phyloP scores from a whole-genome alignment of 495 filamentous ascomycete genomes.

The Venustampulla echinocandica region DNA sequence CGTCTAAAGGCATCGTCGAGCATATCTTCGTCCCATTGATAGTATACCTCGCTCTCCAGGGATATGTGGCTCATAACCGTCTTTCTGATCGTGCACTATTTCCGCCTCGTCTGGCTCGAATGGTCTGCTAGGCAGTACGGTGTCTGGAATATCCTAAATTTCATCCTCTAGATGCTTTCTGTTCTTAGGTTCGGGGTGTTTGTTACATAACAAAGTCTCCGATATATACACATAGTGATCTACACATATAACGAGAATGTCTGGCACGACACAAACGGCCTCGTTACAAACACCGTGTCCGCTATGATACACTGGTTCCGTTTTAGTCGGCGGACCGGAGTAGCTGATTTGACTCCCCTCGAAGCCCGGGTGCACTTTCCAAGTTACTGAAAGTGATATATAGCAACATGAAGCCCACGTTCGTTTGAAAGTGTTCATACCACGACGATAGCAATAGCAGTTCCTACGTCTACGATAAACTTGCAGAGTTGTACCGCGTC shows the following conservation, averaged over 20 bases:
- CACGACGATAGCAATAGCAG: not conserved
- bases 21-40: constrained; percentile 2
- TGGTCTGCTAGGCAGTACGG: constrained; percentile 3
- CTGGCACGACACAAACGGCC: too few relatives aligned
- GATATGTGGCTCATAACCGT: constrained; percentile 2
- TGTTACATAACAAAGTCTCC: constrained; percentile 1
- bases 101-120: constrained; percentile 4
- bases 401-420: not conserved
- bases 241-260: too few relatives aligned
- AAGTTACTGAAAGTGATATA: too few relatives aligned
- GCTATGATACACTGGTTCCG: too few relatives aligned
- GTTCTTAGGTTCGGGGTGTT: constrained; percentile 4
- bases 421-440: not conserved
- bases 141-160: constrained; percentile 1
- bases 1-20: too few relatives aligned
- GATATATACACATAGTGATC: constrained; percentile 1
- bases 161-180: constrained; percentile 1
- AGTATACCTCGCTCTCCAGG: constrained; percentile 4
- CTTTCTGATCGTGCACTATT: constrained; percentile 1
- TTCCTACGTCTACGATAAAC: not conserved
- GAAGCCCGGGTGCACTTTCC: too few relatives aligned
- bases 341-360: too few relatives aligned
- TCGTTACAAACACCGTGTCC: too few relatives aligned
- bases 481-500: not conserved
- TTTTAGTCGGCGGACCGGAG: too few relatives aligned